A percentile compares a stretch with the other conserved stretches of the same genome.
Conservation (phyloP, 495 filamentous ascomycete species). For the Podospora pseudocomata region DNA sequence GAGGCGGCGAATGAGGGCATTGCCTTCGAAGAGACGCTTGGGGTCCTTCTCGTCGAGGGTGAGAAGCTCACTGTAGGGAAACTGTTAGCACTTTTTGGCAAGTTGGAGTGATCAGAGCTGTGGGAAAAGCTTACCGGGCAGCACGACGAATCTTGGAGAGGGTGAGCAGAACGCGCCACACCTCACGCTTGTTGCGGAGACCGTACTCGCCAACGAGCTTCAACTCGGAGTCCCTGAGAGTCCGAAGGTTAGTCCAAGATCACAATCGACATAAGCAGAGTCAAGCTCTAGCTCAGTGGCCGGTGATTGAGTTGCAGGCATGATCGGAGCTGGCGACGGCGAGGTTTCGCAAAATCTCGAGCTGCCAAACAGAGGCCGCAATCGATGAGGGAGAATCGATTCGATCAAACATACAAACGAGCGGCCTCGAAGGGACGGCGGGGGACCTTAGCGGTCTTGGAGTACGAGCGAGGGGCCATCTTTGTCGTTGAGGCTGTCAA, state of each 20-base stretch:
- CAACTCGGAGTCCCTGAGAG: constrained; percentile 89
- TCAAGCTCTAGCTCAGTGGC: constrained; percentile 98
- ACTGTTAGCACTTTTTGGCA: constrained; percentile 12
- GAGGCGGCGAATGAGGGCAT: constrained; percentile 98
- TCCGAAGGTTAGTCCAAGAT: constrained; percentile 46
- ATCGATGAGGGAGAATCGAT: constrained; percentile 19
- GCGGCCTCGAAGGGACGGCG: constrained; percentile 90
- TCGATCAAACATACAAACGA: constrained; percentile 68
- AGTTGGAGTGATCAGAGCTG: background rate
- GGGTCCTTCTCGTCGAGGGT: constrained; percentile 99
- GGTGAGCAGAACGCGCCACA: constrained; percentile 98
- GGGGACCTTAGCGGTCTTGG: constrained; percentile 98
- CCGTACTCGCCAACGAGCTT: constrained; percentile 99
- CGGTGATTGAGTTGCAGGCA: constrained; percentile 51
- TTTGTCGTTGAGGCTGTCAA: constrained; percentile 42
- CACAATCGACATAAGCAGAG: constrained; percentile 92
- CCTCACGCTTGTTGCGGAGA: constrained; percentile 99
- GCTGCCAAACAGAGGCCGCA: constrained; percentile 48
- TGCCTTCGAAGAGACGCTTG: constrained; percentile 99
- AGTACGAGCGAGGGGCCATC: constrained; percentile 65
- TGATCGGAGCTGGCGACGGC: constrained; percentile 14
- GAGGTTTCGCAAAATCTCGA: constrained; percentile 32
- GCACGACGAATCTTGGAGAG: constrained; percentile 99
- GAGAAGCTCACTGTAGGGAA: constrained; percentile 78
- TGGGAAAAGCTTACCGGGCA: constrained; percentile 71